Conservation (phyloP, 495 filamentous ascomycete genomes). For the Amorphotheca resinae region DNA sequence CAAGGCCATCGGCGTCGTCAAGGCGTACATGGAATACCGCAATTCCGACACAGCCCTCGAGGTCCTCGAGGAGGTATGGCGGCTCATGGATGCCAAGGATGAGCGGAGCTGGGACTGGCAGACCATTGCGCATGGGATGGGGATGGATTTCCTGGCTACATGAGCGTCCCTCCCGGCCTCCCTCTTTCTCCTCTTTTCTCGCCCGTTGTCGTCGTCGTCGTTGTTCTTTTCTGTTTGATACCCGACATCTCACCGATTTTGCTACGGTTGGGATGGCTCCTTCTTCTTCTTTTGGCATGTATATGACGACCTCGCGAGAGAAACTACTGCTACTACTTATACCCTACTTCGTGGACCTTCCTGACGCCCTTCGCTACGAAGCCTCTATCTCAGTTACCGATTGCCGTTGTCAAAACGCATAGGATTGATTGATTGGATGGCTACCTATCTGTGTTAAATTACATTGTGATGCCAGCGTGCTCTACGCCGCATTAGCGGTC, state of each 20-base stretch:
- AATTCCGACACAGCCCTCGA: slow-evolving; percentile 67
- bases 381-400: too few species aligned
- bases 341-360: too few species aligned
- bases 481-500: too few species aligned
- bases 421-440: too few species aligned
- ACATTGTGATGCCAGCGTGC: too few species aligned
- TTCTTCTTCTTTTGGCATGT: too few species aligned
- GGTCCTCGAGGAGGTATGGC: slow-evolving; percentile 73
- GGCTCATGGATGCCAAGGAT: slow-evolving; percentile 62
- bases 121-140: slow-evolving; percentile 59
- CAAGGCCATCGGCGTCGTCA: slow-evolving; percentile 53
- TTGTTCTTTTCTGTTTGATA: neutral
- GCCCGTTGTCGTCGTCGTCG: neutral
- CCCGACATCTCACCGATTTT: neutral
- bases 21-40: slow-evolving; percentile 65
- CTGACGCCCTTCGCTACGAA: too few species aligned
- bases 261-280: too few species aligned
- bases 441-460: too few species aligned
- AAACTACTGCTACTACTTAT: too few species aligned
- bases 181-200: neutral
- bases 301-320: too few species aligned
- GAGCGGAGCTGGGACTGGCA: slow-evolving; percentile 89
- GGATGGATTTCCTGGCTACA: slow-evolving; percentile 72
- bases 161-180: slow-evolving; percentile 23
- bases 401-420: too few species aligned